Evolutionary conservation across 176 grass and related monocot species (phyloP).

Genomic region (Juncus inflexus): DNA sequence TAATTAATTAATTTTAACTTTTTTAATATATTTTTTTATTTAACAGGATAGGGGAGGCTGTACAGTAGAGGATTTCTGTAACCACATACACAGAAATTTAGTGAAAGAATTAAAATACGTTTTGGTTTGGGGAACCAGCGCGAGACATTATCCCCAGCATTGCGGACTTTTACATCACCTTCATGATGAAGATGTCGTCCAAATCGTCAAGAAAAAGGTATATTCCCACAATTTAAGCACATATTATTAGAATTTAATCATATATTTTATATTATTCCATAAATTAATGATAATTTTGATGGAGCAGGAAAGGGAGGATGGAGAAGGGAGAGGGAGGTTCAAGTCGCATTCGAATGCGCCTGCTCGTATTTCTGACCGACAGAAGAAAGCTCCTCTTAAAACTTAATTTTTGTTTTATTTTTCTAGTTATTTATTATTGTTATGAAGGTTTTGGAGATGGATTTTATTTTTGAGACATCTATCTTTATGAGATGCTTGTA

Average conservation of each 20-base stretch:
- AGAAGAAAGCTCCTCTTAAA: constrained; percentile 95
- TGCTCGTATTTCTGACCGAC: constrained; percentile 72
- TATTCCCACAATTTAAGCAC: not conserved
- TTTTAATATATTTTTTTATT: constrained; percentile 23
- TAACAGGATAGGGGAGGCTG: constrained; percentile 92
- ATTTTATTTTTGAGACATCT: too few species aligned
- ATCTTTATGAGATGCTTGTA: too few species aligned
- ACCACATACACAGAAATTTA: constrained; percentile 92
- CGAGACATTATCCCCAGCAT: constrained; percentile 84
- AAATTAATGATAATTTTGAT: constrained; percentile 3
- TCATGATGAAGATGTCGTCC: constrained; percentile 90
- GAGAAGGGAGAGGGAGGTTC: constrained; percentile 71
- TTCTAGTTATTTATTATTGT: not conserved
- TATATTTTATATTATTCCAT: not conserved
- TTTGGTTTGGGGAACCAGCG: constrained; percentile 84
- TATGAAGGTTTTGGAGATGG: too few species aligned
- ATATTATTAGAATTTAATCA: not conserved
- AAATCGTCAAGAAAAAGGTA: constrained; percentile 99
- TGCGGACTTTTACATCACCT: constrained; percentile 69
- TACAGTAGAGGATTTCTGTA: constrained; percentile 90
- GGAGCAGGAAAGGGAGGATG: constrained; percentile 70
- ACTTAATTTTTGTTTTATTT: constrained; percentile 38
- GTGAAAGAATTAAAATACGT: constrained; percentile 96
- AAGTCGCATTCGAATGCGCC: constrained; percentile 78
- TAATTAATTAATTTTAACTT: constrained; percentile 1